Percentiles rank a stretch among this genome's conserved stretches.
Evolutionary conservation across 2,329 filamentous ascomycete species (phyloP).

Genomic region (Colletotrichum sp.): DNA sequence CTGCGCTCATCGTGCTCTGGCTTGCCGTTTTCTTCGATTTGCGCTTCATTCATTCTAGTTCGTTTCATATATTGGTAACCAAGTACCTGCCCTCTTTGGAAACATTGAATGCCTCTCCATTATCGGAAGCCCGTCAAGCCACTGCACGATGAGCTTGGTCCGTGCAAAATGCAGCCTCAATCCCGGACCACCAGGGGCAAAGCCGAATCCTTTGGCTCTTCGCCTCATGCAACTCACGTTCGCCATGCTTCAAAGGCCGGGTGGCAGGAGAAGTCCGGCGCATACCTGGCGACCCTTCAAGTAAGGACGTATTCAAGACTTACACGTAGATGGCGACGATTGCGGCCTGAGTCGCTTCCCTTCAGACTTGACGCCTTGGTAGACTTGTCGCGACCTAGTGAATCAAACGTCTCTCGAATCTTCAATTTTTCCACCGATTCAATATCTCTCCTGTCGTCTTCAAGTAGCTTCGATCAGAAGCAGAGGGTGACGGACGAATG

Average conservation of each 20-base stretch:
- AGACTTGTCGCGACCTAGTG: neutral
- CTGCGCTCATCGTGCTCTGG: neutral
- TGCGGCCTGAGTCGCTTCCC: neutral
- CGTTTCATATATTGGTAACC: neutral
- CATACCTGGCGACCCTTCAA: neutral
- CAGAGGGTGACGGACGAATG: neutral
- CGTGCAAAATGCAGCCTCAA: neutral
- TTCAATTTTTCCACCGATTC: fast-evolving
- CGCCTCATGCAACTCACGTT: neutral
- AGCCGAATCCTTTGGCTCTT: neutral
- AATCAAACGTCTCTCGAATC: neutral
- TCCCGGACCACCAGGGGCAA: neutral
- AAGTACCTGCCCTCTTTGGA: neutral
- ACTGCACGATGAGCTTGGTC: neutral
- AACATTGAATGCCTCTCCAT: neutral
- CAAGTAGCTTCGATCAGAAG: neutral
- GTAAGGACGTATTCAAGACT: fast-evolving
- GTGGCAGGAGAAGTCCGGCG: neutral
- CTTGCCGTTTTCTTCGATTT: neutral
- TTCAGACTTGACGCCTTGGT: neutral
- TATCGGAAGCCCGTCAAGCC: neutral
- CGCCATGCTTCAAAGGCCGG: neutral
- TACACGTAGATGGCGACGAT: neutral
- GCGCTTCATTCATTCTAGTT: neutral
- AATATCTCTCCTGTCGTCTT: neutral